Evolutionary conservation across 306 rosid genomes (phyloP).

Genomic region (Fragaria ananassa): DNA sequence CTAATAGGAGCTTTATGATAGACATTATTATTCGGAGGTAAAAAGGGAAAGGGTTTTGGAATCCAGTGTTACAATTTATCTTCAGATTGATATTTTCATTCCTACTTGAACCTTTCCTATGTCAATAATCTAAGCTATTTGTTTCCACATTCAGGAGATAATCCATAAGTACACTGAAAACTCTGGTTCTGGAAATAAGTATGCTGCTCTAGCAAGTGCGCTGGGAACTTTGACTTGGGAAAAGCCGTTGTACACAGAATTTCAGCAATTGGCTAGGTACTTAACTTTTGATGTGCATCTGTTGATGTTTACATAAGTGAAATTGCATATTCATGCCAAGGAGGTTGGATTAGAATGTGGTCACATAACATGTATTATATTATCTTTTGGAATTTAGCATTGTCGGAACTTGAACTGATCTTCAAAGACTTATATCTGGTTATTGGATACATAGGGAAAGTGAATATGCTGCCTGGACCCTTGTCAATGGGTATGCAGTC

Average conservation of each 20-base stretch:
- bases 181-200: constrained; percentile 56
- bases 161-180: constrained; percentile 61
- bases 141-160: constrained; percentile 49
- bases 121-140: constrained; percentile 5
- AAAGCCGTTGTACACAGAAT: constrained; percentile 70
- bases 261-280: constrained; percentile 78
- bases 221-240: constrained; percentile 80
- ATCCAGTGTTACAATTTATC: background rate
- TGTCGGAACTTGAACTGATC: background rate
- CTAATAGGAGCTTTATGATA: background rate
- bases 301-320: constrained; percentile 8
- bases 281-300: constrained; percentile 8
- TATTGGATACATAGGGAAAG: constrained; percentile 60
- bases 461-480: constrained; percentile 98
- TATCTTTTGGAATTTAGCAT: background rate
- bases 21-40: background rate
- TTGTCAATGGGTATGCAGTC: constrained; percentile 85
- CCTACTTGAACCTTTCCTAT: background rate
- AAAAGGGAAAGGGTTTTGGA: background rate
- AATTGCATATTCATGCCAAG: background rate
- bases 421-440: constrained; percentile 9
- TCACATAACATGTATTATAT: background rate
- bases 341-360: background rate
- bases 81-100: background rate
- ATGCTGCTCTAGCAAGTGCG: constrained; percentile 85